Base-by-base conservation (phyloP, 2,329 filamentous ascomycete species). In the Parasarocladium wereldwijsianum region DNA sequence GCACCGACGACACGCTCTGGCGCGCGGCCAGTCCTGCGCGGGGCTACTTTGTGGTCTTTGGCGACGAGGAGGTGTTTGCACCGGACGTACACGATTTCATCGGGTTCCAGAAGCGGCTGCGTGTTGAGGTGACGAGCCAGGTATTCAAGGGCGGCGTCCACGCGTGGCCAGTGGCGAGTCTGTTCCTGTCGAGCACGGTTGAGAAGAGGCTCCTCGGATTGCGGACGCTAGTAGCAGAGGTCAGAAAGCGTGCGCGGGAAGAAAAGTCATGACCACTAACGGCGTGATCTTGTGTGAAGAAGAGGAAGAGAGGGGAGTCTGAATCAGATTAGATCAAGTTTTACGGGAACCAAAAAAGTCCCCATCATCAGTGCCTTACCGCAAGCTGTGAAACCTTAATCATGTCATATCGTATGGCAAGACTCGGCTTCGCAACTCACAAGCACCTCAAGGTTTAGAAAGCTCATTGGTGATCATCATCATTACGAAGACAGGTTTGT, bases 51-150 rank as follows among this genome's bases (percentile, higher is more conserved):
- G 62, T 90, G 39, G 62, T 75, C 5, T 86, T 76, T 42, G 81
- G 83, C 0, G 66, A 70, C 2, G 79, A 86, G 46, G 84, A 92
- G 48, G 75, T 90, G 1, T 74, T 92, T 38, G 73, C 71, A 1
- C 66, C 72, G 0, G 80, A 85, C 38, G 76, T 82, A 12, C 58
- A 68, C 38, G 59, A 63, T 15, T 55, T 84, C 35, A 57, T 80
- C 9, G 50, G 52, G 9, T 51, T 67, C 17, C 57, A 82, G 33
- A 56, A 60, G 34, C 61, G 60, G 29, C 58, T 64, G 10, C 64
- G 64, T 3, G 51, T 70, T 19, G 48, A 63, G 21, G 62, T 78
- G n/a, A 57, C 62, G 32, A 62, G 60, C 32, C 58, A 68, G 41
- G 69, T 71, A 43, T 72, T 81, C 39, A 53, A 61, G 17, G 76